These are phyloP conservation scores for Nakaseomyces kungkrabaensis DNA, from an alignment of 1,139 yeast species.

Conservation along the genomic window DNA sequence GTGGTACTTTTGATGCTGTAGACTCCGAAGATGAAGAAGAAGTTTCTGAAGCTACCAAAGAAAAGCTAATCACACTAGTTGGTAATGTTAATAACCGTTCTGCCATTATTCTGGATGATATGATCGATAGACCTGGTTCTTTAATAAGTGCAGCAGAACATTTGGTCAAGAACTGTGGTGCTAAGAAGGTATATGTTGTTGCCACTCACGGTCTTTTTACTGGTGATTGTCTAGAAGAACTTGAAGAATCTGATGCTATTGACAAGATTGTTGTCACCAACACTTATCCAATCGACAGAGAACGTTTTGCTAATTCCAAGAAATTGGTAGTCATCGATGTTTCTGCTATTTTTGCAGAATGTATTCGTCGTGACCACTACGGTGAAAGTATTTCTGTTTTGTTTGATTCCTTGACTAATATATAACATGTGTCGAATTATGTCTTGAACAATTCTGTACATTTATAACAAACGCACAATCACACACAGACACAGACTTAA, in stretches of 20 bases:
- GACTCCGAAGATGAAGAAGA: constrained; percentile 79
- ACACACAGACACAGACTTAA: constrained; percentile 1
- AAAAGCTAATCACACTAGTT: constrained; percentile 86
- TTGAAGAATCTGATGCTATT: constrained; percentile 70
- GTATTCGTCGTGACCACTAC: constrained; percentile 95
- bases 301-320: constrained; percentile 43
- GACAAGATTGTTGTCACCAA: constrained; percentile 88
- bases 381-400: constrained; percentile 92
- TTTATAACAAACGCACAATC: constrained; percentile 17
- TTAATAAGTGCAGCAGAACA: constrained; percentile 98
- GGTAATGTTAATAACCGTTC: constrained; percentile 90
- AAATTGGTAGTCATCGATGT: constrained; percentile 86
- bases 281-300: constrained; percentile 77
- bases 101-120: constrained; percentile 90
- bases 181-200: constrained; percentile 76
- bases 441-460: constrained; percentile 19
- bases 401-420: constrained; percentile 72
- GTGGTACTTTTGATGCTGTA: constrained; percentile 75
- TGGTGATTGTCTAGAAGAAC: constrained; percentile 71
- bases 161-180: constrained; percentile 89
- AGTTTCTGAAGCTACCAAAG: constrained; percentile 55
- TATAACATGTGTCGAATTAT: constrained; percentile 6
- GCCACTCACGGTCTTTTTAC: constrained; percentile 96
- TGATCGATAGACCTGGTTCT: constrained; percentile 90
- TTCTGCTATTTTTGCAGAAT: constrained; percentile 91